A percentile compares a stretch with the other conserved stretches of the same genome.
Evolutionary conservation across 2,329 filamentous ascomycete genomes (phyloP).

Genomic region (Phaeophleospora eucalypticola): DNA sequence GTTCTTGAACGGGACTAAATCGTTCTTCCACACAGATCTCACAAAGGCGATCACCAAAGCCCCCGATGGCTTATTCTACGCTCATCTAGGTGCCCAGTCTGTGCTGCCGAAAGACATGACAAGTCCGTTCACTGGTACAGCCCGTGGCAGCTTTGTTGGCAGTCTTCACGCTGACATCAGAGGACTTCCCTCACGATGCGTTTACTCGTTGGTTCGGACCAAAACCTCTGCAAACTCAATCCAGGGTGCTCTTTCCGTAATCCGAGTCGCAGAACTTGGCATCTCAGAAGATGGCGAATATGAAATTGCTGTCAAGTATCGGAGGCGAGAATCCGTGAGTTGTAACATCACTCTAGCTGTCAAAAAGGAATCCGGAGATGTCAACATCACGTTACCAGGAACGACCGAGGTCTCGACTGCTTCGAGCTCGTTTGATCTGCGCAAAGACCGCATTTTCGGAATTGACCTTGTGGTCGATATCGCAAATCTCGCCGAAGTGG

Average conservation of each 20-base stretch:
- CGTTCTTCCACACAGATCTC: background rate
- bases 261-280: background rate
- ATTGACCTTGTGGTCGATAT: background rate
- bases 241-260: background rate
- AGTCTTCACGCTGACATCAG: no score
- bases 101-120: background rate
- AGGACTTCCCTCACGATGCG: no score
- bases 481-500: no score
- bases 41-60: background rate
- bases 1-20: constrained; percentile 20
- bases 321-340: no score
- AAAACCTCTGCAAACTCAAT: no score
- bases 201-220: no score
- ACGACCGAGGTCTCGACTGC: background rate
- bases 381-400: background rate
- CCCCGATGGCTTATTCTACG: background rate
- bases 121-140: background rate
- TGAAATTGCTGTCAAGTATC: background rate
- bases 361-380: no score
- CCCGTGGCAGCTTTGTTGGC: no score
- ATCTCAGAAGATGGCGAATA: background rate
- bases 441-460: background rate
- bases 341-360: no score
- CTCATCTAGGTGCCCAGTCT: background rate
- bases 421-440: background rate